Evolutionary conservation across 768 basidiomycete species (phyloP), one percentile per base, ranked within the genome.

Genomic region (Mycena pura): DNA sequence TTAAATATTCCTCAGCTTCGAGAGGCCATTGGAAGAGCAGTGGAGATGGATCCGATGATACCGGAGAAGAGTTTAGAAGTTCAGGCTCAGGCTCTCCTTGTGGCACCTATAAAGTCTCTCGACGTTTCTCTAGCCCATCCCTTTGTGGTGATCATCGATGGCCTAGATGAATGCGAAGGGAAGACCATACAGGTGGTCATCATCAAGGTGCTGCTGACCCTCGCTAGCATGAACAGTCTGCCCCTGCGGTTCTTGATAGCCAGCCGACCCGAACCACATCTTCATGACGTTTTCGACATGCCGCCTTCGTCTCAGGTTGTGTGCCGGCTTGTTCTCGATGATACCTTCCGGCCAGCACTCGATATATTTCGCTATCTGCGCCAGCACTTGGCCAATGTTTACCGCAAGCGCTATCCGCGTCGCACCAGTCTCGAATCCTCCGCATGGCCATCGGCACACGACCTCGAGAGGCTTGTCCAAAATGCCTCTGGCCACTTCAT

Each of bases 401-500:
- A n/a, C 10, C 3, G 6, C 8, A 53, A 13, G 39, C 51, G 39
- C 9, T 31, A n/a, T 53, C 8, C 51, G 39, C 5, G 3, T 31
- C 14, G n/a, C 40, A 19, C n/a, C 14, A 15, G 39, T 2, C 5
- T 9, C 36, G 21, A 3, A n/a, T 39, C 15, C 36, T 19, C 4
- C n/a, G n/a, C 50, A 11, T 68, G 67, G 67, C 58, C 67, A 6
- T 47, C 51, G 2, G 43, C 50, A 9, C 21, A 21, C 9, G 40
- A 46, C 62, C 29, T 65, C 3, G 19, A 60, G 5, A 32, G n/a
- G 15, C 46, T 68, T 9, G 65, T 73, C 11, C 27, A 56, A 5
- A 65, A 66, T 31, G 57, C 72, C 0, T 60, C 63, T 0, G 68
- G 72, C 1, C 62, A 72, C 10, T 74, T 74, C 44, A 69, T 72